These are phyloP conservation scores for Parathielavia appendiculata DNA, from an alignment of 495 filamentous ascomycete species.

Conservation along the genomic window DNA sequence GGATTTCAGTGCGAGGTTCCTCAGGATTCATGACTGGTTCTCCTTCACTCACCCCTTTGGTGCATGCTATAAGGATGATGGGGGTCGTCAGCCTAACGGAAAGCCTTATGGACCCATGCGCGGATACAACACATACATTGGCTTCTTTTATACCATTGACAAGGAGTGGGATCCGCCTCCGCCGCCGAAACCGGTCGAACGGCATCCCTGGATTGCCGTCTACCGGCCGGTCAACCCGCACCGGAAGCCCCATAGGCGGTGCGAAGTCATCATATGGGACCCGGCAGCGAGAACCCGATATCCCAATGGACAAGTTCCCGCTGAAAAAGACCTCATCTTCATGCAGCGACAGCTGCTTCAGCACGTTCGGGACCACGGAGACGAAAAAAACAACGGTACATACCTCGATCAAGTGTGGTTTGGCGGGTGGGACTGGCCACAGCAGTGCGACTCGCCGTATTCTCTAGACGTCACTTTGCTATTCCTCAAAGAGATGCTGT, in stretches of 20 bases:
- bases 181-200: slow-evolving; percentile 12
- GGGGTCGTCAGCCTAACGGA: not conserved
- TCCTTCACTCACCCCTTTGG: slow-evolving; percentile 20
- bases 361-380: slow-evolving; percentile 24
- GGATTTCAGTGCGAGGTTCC: slow-evolving; percentile 25
- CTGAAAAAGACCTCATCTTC: slow-evolving; percentile 30
- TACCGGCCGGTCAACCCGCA: slow-evolving; percentile 36
- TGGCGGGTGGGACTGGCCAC: slow-evolving; percentile 27
- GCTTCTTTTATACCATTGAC: slow-evolving; percentile 44
- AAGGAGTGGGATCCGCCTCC: slow-evolving; percentile 33
- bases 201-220: slow-evolving; percentile 42
- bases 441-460: slow-evolving; percentile 16
- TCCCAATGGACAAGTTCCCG: not conserved
- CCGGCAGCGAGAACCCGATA: slow-evolving; percentile 23
- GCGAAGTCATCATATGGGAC: slow-evolving; percentile 49
- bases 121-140: slow-evolving; percentile 24
- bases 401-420: slow-evolving; percentile 37
- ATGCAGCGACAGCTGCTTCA: slow-evolving; percentile 40
- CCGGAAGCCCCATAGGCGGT: slow-evolving; percentile 10
- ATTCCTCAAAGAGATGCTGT: slow-evolving; percentile 23
- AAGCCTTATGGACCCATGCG: too few species aligned
- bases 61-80: not conserved
- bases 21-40: slow-evolving; percentile 38
- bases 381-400: slow-evolving; percentile 22
- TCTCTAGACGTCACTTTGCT: slow-evolving; percentile 25